Evolutionary conservation across 768 basidiomycete species (phyloP), one percentile per base, ranked within the genome.

Genomic region (Omphalotus guepiniiformis): DNA sequence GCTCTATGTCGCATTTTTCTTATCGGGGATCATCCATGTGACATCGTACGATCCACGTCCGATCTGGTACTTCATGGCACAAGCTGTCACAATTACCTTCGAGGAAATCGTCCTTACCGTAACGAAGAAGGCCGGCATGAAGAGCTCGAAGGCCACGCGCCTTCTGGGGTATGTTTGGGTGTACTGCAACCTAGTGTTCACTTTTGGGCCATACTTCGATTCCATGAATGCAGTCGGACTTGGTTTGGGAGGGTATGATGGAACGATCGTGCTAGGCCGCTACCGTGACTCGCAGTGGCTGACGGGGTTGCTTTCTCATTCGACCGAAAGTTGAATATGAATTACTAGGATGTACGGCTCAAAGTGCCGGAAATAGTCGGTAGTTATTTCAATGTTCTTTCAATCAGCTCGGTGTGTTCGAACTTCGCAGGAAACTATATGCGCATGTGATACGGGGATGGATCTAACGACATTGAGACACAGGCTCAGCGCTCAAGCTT

Each of bases 231-330:
- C 39, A 19, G 23, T 23, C 23, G 39, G 39, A n/a, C n/a, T n/a
- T n/a, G n/a, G n/a, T n/a, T n/a, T 40, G 11, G 39, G 39, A 3
- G 39, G 23, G 16, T 40, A 40, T 21, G 39, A 15, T 40, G 39
- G 39, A n/a, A 40, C 39, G 6, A 6, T 40, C 4, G 23, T 40
- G 15, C 34, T 41, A 16, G 22, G 18, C 25, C 39, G 53, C 56
- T 43, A 27, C 50, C 35, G 15, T n/a, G 35, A n/a, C n/a, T n/a
- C n/a, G n/a, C n/a, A n/a, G n/a, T n/a, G n/a, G n/a, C n/a, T n/a
- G n/a, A n/a, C n/a, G n/a, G n/a, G n/a, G n/a, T n/a, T n/a, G n/a
- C n/a, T n/a, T n/a, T n/a, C n/a, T n/a, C n/a, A n/a, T n/a, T n/a
- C n/a, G n/a, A n/a, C n/a, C n/a, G n/a, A n/a, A n/a, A n/a, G n/a